Percentiles rank a stretch among this genome's conserved stretches.
Evolutionary conservation across 768 basidiomycete species (phyloP).

Genomic region (Xerocomellus chrysenteron): DNA sequence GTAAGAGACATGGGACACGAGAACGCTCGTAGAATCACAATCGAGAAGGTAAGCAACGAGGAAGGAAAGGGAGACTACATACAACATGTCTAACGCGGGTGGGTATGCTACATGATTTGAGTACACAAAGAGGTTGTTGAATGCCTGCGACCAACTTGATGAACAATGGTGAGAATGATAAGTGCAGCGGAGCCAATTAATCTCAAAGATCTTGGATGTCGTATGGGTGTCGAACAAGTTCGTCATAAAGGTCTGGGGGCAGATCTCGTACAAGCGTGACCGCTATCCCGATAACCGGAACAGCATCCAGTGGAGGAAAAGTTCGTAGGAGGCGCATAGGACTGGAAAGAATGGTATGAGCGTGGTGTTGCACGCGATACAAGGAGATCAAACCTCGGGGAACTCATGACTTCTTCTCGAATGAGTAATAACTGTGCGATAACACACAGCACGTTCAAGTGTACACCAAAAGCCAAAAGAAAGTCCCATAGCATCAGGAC

Average conservation of each 20-base stretch:
- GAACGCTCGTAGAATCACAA: neutral
- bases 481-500: constrained; percentile 98
- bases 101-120: constrained; percentile 27
- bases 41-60: neutral
- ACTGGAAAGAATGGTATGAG: constrained; percentile 40
- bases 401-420: constrained; percentile 85
- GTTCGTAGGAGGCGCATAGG: constrained; percentile 94
- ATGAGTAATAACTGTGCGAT: constrained; percentile 93
- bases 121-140: constrained; percentile 9
- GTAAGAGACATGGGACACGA: neutral
- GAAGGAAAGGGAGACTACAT: constrained; percentile 7
- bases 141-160: constrained; percentile 13
- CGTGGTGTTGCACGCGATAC: neutral
- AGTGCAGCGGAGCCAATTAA: neutral
- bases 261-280: constrained; percentile 93
- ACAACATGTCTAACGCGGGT: constrained; percentile 6
- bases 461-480: constrained; percentile 92
- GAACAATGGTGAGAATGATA: neutral
- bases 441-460: constrained; percentile 94
- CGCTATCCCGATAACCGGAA: constrained; percentile 87
- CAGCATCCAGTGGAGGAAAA: constrained; percentile 88
- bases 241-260: constrained; percentile 82
- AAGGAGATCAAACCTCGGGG: constrained; percentile 63
- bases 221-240: constrained; percentile 86
- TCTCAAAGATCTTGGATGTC: constrained; percentile 39